Evolutionary conservation across 371 early-diverging fungal species (phyloP).

Genomic region (Mucor racemosus): DNA sequence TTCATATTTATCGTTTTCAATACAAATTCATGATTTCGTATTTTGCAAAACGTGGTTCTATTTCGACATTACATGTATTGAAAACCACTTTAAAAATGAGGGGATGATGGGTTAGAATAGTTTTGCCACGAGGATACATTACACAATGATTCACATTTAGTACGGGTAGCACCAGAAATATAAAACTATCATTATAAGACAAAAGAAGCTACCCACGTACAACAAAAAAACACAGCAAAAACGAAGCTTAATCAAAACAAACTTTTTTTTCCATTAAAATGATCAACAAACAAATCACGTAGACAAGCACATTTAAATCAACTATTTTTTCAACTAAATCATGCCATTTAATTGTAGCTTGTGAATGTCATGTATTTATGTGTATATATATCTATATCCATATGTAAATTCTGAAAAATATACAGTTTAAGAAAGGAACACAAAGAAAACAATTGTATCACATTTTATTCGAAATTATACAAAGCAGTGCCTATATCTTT

Average conservation of each 20-base stretch:
- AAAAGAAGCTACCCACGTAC: slow-evolving; percentile 11
- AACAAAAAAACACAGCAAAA: not conserved
- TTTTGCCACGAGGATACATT: slow-evolving; percentile 12
- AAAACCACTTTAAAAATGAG: slow-evolving; percentile 1
- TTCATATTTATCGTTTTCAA: not conserved
- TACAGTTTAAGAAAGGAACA: not conserved
- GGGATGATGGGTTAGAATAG: slow-evolving; percentile 3
- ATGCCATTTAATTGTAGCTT: no score
- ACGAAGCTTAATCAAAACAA: slow-evolving; percentile 5
- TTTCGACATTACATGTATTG: not conserved
- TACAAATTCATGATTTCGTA: not conserved
- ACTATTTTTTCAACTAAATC: no score
- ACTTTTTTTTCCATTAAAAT: not conserved
- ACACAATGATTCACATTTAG: slow-evolving; percentile 1
- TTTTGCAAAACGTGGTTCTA: not conserved
- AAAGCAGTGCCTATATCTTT: not conserved
- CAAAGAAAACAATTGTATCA: not conserved
- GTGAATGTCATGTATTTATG: no score
- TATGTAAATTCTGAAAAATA: no score
- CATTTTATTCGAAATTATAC: not conserved
- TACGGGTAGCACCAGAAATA: slow-evolving; percentile 5
- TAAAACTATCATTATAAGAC: not conserved
- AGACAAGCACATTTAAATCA: not conserved
- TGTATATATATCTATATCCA: no score
- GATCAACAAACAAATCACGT: slow-evolving; percentile 9